These are phyloP conservation scores for Mycena maculata DNA, from an alignment of 768 basidiomycete genomes.

Conservation along the genomic window DNA sequence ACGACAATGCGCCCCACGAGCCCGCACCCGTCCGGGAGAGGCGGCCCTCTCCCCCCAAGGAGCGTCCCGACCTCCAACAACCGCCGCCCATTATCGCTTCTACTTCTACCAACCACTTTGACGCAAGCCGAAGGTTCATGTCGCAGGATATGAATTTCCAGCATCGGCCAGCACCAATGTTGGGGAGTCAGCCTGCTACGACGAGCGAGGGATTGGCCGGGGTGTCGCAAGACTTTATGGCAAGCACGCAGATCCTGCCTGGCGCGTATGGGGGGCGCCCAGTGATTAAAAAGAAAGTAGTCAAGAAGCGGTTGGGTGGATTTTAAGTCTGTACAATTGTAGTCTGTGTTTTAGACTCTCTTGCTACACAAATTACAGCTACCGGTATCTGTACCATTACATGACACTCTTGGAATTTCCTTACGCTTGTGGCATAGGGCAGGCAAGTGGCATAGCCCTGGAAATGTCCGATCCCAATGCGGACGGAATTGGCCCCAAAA, in stretches of 20 bases:
- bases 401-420: too few species aligned
- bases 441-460: too few species aligned
- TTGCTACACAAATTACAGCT: too few species aligned
- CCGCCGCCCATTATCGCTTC: conserved; percentile 56
- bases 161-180: background rate
- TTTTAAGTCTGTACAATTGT: conserved; percentile 55
- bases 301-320: conserved; percentile 79
- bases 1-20: conserved; percentile 49
- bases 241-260: conserved; percentile 78
- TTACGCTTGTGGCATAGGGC: too few species aligned
- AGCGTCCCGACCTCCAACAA: conserved; percentile 38
- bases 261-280: conserved; percentile 78
- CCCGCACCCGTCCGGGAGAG: conserved; percentile 9
- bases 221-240: conserved; percentile 57
- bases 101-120: conserved; percentile 34
- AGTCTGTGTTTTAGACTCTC: too few species aligned
- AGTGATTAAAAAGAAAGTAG: conserved; percentile 62
- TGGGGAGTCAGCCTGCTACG: conserved; percentile 28
- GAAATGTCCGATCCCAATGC: too few species aligned
- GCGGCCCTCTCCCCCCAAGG: conserved; percentile 16
- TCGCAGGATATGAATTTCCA: conserved; percentile 31
- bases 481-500: too few species aligned
- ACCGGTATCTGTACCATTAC: too few species aligned
- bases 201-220: conserved; percentile 24
- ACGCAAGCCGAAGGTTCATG: conserved; percentile 18